phyloP scores from a whole-genome alignment of 768 basidiomycete species.

The Tephrocybe sp. region DNA sequence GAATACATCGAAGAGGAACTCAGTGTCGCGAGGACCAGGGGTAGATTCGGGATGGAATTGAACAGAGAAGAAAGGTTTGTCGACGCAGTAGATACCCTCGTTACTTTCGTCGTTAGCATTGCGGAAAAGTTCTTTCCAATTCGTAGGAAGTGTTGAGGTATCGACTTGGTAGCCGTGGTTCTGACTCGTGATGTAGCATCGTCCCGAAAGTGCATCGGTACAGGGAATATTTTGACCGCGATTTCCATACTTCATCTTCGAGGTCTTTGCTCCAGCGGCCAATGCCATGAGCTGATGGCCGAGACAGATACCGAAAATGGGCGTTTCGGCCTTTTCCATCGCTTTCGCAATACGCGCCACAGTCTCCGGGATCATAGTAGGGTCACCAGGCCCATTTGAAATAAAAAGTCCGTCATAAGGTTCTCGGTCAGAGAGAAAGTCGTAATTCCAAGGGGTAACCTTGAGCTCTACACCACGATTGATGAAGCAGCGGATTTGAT shows the following conservation, averaged over 20 bases:
- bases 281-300: conserved; percentile 97
- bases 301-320: conserved; percentile 98
- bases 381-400: conserved; percentile 98
- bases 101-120: conserved; percentile 98
- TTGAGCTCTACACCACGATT: conserved; percentile 93
- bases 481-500: conserved; percentile 96
- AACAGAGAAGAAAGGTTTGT: conserved; percentile 96
- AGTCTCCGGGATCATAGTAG: conserved; percentile 77
- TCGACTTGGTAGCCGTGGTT: conserved; percentile 99
- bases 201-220: conserved; percentile 87
- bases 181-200: conserved; percentile 99
- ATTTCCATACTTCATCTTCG: conserved; percentile 99
- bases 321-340: conserved; percentile 72
- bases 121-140: conserved; percentile 93
- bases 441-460: conserved; percentile 97
- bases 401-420: conserved; percentile 94
- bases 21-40: conserved; percentile 96
- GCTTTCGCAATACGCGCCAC: conserved; percentile 65
- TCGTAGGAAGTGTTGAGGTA: conserved; percentile 66
- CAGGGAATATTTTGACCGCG: conserved; percentile 99
- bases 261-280: conserved; percentile 90
- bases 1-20: conserved; percentile 98
- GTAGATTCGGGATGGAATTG: conserved; percentile 99
- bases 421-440: conserved; percentile 77
- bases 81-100: conserved; percentile 93